These are phyloP conservation scores for Cladophialophora bantiana DNA, from an alignment of 2,329 filamentous ascomycete genomes.

Conservation along the genomic window DNA sequence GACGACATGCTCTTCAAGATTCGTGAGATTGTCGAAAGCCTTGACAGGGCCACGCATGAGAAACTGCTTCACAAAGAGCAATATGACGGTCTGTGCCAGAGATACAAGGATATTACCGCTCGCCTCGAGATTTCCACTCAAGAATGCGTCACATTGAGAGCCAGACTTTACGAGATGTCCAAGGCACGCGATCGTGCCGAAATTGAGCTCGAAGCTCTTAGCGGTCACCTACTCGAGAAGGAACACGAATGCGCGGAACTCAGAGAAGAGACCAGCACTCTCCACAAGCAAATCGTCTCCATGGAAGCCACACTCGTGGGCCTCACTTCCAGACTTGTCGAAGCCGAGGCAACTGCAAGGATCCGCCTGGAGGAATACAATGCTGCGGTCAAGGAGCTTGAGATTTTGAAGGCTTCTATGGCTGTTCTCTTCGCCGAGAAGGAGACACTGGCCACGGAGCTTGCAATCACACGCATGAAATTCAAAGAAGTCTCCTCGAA, in stretches of 20 bases:
- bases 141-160: slow-evolving; percentile 1
- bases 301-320: background rate
- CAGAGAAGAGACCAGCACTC: background rate
- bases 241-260: slow-evolving; percentile 1
- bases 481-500: slow-evolving; percentile 2
- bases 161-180: slow-evolving; percentile 2
- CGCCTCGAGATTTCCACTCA: background rate
- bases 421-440: background rate
- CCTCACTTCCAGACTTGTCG: background rate
- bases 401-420: background rate
- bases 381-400: background rate
- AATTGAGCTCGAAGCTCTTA: background rate
- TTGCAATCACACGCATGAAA: background rate
- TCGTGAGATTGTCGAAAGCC: slow-evolving; percentile 5
- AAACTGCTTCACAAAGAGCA: slow-evolving; percentile 2
- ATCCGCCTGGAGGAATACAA: slow-evolving; percentile 4
- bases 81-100: slow-evolving; percentile 1
- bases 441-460: background rate
- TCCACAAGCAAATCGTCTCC: background rate
- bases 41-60: slow-evolving; percentile 2
- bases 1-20: slow-evolving; percentile 2
- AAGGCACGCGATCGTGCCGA: slow-evolving; percentile 2
- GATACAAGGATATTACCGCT: background rate
- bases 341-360: background rate
- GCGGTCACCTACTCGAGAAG: slow-evolving; percentile 1